Conservation (phyloP, 169 alveolate species). For the Plasmodium yoelii region DNA sequence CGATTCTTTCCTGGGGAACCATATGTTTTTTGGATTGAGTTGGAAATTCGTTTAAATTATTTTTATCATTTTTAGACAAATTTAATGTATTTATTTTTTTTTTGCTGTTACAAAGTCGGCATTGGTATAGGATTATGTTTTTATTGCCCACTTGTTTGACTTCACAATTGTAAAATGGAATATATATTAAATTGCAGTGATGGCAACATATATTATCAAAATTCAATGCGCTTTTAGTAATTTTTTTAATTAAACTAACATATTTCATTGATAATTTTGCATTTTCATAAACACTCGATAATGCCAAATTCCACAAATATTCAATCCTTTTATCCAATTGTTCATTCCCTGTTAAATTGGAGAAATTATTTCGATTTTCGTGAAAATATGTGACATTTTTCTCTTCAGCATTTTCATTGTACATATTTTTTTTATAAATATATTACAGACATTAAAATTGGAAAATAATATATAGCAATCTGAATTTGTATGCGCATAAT, state of each 20-base stretch:
- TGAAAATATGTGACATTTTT: conserved; percentile 15
- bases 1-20: neutral
- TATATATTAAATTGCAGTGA: conserved; percentile 71
- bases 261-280: conserved; percentile 71
- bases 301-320: conserved; percentile 75
- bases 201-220: conserved; percentile 56
- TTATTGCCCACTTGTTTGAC: conserved; percentile 1
- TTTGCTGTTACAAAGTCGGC: conserved; percentile 51
- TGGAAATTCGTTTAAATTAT: neutral
- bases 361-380: conserved; percentile 4
- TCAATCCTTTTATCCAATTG: conserved; percentile 27
- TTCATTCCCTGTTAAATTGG: conserved; percentile 21
- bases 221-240: conserved; percentile 26
- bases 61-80: neutral
- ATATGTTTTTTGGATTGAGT: too few species aligned
- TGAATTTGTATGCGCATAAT: too few species aligned
- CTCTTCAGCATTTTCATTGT: conserved; percentile 11
- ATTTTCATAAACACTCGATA: conserved; percentile 39
- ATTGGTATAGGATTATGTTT: conserved; percentile 7
- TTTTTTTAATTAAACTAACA: conserved; percentile 53
- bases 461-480: too few species aligned
- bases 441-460: neutral
- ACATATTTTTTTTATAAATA: conserved; percentile 4
- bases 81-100: conserved; percentile 11
- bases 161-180: conserved; percentile 72